Base-by-base conservation (phyloP, 2,329 filamentous ascomycete species). In the Penicillium sp. region DNA sequence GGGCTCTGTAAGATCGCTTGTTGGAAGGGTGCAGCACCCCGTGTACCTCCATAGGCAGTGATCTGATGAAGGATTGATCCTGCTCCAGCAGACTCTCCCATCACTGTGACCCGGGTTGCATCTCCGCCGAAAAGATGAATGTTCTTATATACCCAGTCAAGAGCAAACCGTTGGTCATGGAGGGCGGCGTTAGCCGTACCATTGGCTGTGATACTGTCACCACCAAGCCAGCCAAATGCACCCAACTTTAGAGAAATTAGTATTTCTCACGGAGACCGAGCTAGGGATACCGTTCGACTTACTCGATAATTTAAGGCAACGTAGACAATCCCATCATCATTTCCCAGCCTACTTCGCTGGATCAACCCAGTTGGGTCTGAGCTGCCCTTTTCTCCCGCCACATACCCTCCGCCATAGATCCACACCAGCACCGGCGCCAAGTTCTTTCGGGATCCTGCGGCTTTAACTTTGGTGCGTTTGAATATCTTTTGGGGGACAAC, bases 51-150 rank as follows among this genome's bases (percentile, higher is more conserved):
- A 57, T 75, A 82, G 1, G 80, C 74, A 27, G 81, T 84, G 58
- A 84, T 79, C 54, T 85, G 82, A 61, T 84, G 81, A 70, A 83
- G 76, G 55, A 85, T 78, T 3, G 77, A 81, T 0, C 81, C 81
- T 8, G 74, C 82, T 29, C 82, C 82, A 9, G 82, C 81, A 16
- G 77, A 81, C 58, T 81, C 71, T 3, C 69, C 69, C 60, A 70
- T 68, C 4, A 70, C 61, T 0, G 81, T 84, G 38, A 84, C 77
- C 15, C 75, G 72, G 3, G 73, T 67, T 3, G 76, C 70, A 65
- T 85, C 79, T 13, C 83, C 83, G 10, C 84, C 83, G 61, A 86
- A 86, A 11, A 77, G 68, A 61, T 79, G 71, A 53, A 85, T 84
- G 58, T 84, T 72, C 40, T 78, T 66, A 53, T 82, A 77, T 3